Conservation (phyloP, 2,329 filamentous ascomycete species). For the Fusarium anguioides region DNA sequence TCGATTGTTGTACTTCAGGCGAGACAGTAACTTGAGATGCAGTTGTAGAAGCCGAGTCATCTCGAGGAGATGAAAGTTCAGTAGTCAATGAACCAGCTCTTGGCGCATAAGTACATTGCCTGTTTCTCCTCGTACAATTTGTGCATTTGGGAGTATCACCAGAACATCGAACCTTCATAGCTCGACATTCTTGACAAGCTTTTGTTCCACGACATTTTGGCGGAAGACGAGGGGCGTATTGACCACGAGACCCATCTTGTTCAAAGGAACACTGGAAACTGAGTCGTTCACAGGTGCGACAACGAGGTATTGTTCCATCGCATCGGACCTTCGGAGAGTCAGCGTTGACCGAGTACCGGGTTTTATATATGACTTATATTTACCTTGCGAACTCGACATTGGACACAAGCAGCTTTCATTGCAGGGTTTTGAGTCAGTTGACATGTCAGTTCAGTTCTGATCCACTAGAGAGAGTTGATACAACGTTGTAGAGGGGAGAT, state of each 20-base stretch:
- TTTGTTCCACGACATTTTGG: slow-evolving; percentile 45
- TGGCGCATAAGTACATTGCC: slow-evolving; percentile 38
- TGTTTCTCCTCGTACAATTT: slow-evolving; percentile 43
- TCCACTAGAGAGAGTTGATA: no score
- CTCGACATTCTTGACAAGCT: slow-evolving; percentile 42
- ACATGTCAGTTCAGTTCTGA: neutral
- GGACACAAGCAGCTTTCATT: slow-evolving; percentile 46
- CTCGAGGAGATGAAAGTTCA: slow-evolving; percentile 19
- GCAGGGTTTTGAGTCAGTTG: neutral
- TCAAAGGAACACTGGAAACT: slow-evolving; percentile 46
- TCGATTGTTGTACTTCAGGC: slow-evolving; percentile 21
- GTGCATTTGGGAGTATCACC: slow-evolving; percentile 42
- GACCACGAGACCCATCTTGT: slow-evolving; percentile 40
- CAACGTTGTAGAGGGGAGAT: no score
- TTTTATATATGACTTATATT: neutral
- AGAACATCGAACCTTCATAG: slow-evolving; percentile 46
- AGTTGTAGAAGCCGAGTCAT: slow-evolving; percentile 8
- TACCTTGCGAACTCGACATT: slow-evolving; percentile 47
- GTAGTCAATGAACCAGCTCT: slow-evolving; percentile 17
- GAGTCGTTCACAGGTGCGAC: slow-evolving; percentile 43
- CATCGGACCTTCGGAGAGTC: slow-evolving; percentile 46
- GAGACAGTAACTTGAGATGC: slow-evolving; percentile 19
- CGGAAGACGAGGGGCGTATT: slow-evolving; percentile 40
- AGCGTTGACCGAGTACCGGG: slow-evolving; percentile 41
- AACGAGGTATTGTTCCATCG: slow-evolving; percentile 42